Base-by-base conservation (phyloP, 495 filamentous ascomycete genomes). In the Daldinia loculata region DNA sequence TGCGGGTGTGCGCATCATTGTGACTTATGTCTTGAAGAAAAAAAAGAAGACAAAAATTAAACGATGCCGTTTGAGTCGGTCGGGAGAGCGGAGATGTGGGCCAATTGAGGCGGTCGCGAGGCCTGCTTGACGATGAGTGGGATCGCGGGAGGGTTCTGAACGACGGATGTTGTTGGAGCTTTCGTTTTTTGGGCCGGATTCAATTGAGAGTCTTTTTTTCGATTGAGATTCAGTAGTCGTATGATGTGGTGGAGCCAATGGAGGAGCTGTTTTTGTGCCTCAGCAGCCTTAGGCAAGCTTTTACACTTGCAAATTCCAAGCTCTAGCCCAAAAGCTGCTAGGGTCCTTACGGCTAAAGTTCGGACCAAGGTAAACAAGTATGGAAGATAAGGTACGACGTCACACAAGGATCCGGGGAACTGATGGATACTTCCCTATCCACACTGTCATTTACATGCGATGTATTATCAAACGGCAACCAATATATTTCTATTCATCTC, bases 1-100 rank as follows among this genome's bases (percentile, higher is more conserved):
- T 63, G 77, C 61, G 29, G 79, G 67, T 63, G 77, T 80, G 75
- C 81, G 79, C 72, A 83, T 70, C 81, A 83, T 84, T 29, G 57
- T 80, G 71, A 62, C 5, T 68, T 56, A 27, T 30, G 52, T 24
- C 30, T 34, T 52, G 6, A 34, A 60, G 27, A 63, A 43, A 26
- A 9, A 41, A 36, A 58, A 30, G 11, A 60, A 60, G 22, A 43
- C 12, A 38, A 29, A 53, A 53, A 30, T n/a, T n/a, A 69, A 58
- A 39, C 52, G 36, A 62, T 74, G 39, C 57, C 72, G 73, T 61
- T 56, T 39, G 50, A 56, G 52, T 67, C 70, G 67, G 63, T 75
- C 61, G 72, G 61, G 56, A 30, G 79, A 80, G 77, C 70, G 80
- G 80, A 82, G 81, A 81, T 79, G 65, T 72, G 76, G 17, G 75